Evolutionary conservation across 2,329 filamentous ascomycete genomes (phyloP).

Genomic region (Phialophora tarda): DNA sequence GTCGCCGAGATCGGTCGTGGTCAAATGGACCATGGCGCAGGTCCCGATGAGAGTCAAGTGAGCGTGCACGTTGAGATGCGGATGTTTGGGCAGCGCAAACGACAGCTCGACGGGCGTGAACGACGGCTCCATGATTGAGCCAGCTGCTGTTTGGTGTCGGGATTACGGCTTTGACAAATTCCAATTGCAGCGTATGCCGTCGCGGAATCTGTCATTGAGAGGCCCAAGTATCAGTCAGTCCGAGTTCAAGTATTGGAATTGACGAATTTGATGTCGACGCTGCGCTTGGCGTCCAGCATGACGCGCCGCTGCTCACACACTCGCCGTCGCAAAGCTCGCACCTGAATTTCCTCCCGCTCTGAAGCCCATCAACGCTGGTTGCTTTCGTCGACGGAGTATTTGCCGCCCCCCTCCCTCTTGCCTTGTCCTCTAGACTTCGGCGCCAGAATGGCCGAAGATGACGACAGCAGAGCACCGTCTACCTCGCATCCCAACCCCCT

Average conservation of each 20-base stretch:
- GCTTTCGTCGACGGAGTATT: background rate
- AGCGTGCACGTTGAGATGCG: slow-evolving; percentile 63
- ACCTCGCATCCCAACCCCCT: slow-evolving; percentile 19
- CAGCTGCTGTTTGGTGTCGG: background rate
- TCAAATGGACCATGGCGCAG: slow-evolving; percentile 62
- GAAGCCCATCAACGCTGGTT: background rate
- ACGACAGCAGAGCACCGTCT: slow-evolving; percentile 1
- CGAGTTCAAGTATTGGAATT: background rate
- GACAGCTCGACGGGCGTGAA: slow-evolving; percentile 60
- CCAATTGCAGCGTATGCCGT: background rate
- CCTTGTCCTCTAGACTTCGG: background rate
- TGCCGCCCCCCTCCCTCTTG: background rate
- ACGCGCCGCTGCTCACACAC: background rate
- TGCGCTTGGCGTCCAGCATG: background rate
- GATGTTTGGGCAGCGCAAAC: slow-evolving; percentile 62
- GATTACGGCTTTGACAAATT: background rate
- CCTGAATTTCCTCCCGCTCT: background rate
- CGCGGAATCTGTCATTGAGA: slow-evolving; percentile 7
- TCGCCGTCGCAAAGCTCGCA: background rate
- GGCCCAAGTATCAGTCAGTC: background rate
- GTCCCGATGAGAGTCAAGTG: slow-evolving; percentile 62
- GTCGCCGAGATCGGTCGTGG: slow-evolving; percentile 58
- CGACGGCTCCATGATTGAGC: slow-evolving; percentile 38
- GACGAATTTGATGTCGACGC: background rate
- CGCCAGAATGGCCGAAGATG: slow-evolving; percentile 13